Evolutionary conservation across 306 rosid species (phyloP).

Genomic region (Vigna unguiculata): DNA sequence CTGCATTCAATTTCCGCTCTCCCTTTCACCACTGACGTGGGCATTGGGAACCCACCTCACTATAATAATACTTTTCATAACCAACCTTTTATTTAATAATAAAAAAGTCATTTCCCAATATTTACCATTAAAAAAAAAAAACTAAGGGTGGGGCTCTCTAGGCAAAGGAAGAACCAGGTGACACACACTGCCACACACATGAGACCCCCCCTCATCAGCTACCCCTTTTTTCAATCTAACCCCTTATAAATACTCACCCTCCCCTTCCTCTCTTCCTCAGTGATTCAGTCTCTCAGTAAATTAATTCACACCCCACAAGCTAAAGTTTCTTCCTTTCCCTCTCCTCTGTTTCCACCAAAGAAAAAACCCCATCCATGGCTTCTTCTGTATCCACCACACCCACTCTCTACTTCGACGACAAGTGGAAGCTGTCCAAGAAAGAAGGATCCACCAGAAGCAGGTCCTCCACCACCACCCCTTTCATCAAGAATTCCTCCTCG

Average conservation of each 20-base stretch:
- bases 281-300: conserved; percentile 41
- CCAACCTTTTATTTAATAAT: conserved; percentile 4
- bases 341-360: background rate
- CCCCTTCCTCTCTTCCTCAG: conserved; percentile 10
- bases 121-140: conserved; percentile 1
- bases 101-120: background rate
- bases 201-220: conserved; percentile 45
- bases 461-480: conserved; percentile 52
- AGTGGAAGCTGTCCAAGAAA: conserved; percentile 87
- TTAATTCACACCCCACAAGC: conserved; percentile 39
- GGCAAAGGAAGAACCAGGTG: conserved; percentile 80
- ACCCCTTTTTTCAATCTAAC: conserved; percentile 40
- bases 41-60: conserved; percentile 72
- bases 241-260: conserved; percentile 67
- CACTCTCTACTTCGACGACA: conserved; percentile 78
- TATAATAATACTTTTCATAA: conserved; percentile 42
- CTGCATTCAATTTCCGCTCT: conserved; percentile 63
- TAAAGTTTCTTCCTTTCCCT: background rate
- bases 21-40: conserved; percentile 70
- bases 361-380: conserved; percentile 45
- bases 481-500: conserved; percentile 59
- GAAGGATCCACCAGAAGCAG: conserved; percentile 66
- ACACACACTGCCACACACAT: conserved; percentile 77
- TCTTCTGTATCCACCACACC: conserved; percentile 49
- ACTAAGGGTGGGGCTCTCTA: conserved; percentile 61